These are phyloP conservation scores for Diaporthe vexans DNA, from an alignment of 2,329 filamentous ascomycete genomes.

Conservation along the genomic window DNA sequence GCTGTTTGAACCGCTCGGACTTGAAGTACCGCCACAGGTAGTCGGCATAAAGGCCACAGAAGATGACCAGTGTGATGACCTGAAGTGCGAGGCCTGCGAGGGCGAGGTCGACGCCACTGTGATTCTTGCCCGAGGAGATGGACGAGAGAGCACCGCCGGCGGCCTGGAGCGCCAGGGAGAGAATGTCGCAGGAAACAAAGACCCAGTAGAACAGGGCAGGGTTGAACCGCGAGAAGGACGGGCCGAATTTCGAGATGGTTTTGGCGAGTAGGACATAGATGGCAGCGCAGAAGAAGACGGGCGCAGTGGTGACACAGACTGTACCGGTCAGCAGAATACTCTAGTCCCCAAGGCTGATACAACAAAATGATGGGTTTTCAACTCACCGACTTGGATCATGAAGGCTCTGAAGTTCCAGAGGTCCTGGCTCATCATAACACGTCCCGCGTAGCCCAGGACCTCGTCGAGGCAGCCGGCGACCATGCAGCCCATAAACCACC, in stretches of 20 bases:
- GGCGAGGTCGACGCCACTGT: slow-evolving; percentile 63
- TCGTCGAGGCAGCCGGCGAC: slow-evolving; percentile 69
- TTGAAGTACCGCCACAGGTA: slow-evolving; percentile 60
- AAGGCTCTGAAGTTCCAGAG: slow-evolving; percentile 72
- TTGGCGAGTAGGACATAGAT: slow-evolving; percentile 75
- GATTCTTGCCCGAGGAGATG: slow-evolving; percentile 58
- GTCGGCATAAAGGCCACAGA: slow-evolving; percentile 62
- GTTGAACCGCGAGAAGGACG: slow-evolving; percentile 56
- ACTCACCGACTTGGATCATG: slow-evolving; percentile 74
- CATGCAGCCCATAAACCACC: slow-evolving; percentile 66
- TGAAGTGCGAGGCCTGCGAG: slow-evolving; percentile 71
- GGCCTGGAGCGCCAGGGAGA: slow-evolving; percentile 69
- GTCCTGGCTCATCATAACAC: slow-evolving; percentile 69
- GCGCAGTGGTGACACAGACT: slow-evolving; percentile 71
- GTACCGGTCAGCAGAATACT: background rate
- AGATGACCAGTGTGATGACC: slow-evolving; percentile 67
- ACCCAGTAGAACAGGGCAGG: slow-evolving; percentile 59
- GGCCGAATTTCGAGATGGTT: slow-evolving; percentile 57
- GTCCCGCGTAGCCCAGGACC: slow-evolving; percentile 73
- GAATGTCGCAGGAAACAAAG: slow-evolving; percentile 66
- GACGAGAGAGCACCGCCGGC: slow-evolving; percentile 67
- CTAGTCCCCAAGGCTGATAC: background rate
- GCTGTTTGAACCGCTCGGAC: background rate
- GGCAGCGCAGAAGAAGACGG: slow-evolving; percentile 71
- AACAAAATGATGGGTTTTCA: background rate